phyloP scores from a whole-genome alignment of 2,329 filamentous ascomycete genomes.

The Elsinoe necatrix region DNA sequence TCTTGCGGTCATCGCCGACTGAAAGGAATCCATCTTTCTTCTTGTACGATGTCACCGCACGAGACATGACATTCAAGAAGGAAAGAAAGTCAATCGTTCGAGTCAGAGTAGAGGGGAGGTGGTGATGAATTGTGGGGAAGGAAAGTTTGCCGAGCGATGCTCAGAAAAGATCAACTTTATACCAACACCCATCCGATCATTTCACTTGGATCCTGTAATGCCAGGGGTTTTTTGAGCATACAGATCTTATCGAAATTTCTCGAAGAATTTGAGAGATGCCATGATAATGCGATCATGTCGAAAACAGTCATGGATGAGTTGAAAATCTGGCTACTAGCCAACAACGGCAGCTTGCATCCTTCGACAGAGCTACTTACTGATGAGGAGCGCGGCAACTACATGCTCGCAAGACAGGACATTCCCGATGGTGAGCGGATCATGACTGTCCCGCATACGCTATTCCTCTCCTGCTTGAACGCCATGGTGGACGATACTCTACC shows the following conservation, averaged over 20 bases:
- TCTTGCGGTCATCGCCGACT: conserved; percentile 63
- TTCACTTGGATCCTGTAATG: too few species aligned
- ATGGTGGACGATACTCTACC: conserved; percentile 29
- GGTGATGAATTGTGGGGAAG: conserved; percentile 1
- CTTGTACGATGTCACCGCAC: conserved; percentile 72
- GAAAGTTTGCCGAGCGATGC: conserved; percentile 8
- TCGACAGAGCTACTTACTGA: conserved; percentile 22
- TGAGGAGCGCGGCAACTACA: conserved; percentile 24
- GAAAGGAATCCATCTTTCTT: conserved; percentile 87
- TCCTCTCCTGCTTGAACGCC: conserved; percentile 31
- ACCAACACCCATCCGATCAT: background rate
- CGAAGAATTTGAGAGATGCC: background rate
- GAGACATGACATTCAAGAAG: conserved; percentile 31
- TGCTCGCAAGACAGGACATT: conserved; percentile 19
- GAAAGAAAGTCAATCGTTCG: background rate
- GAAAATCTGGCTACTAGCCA: conserved; percentile 24
- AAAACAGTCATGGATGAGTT: background rate
- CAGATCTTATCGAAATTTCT: background rate
- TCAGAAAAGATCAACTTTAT: background rate
- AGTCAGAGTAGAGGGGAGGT: background rate
- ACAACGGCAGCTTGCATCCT: conserved; percentile 27
- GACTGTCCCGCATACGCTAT: conserved; percentile 27
- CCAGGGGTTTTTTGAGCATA: too few species aligned
- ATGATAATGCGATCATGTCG: too few species aligned
- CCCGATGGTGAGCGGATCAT: conserved; percentile 20